Base-by-base conservation (phyloP, 305 asterid species). In the Euphrasia arctica region DNA sequence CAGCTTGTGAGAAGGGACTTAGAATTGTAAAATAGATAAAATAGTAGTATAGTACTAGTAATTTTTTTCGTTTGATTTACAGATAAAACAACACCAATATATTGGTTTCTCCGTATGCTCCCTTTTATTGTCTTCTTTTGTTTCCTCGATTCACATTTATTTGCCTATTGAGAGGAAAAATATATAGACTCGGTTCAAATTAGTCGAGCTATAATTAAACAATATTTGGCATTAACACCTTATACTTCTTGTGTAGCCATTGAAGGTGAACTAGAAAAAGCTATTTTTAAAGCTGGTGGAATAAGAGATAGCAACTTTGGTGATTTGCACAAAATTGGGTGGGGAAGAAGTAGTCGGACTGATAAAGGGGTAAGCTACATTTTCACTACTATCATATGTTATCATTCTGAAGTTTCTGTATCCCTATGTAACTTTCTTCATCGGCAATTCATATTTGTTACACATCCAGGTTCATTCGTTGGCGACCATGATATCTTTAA, bases 341-440 rank as follows among this genome's bases (percentile, higher is more conserved):
- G 97, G 98, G 97, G 80, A 15, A 87, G 97, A 82, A 93, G 98
- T 82, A 93, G 98, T 73, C 83, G 97, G 71, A 92, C 96, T n/a
- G 97, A 92, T 75, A 92, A 90, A 83, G 97, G 98, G 82, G 98
- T 92, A 78, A 78, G 83, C 67, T 70, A 54, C 58, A 43, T 67
- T 22, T 14, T 49, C 55, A 45, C 61, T 36, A 36, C 62, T 18
- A 18, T 18, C 45, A 55, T 58, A 25, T 58, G 42, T 52, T 74
- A 47, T 61, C 54, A 58, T 68, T 65, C 18, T 63, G 43, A 58
- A 65, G 58, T 66, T 57, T 64, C 34, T 48, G 32, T 36, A 39
- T 54, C 49, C 62, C 52, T 60, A 41, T 32, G 51, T 42, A 63
- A 55, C 58, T 67, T 60, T 70, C 59, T 54, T 42, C 42, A 36